A percentile compares a stretch with the other conserved stretches of the same genome.
Evolutionary conservation across 805 yeast genomes (phyloP).

Genomic region (Blastobotrys mokoenaii): DNA sequence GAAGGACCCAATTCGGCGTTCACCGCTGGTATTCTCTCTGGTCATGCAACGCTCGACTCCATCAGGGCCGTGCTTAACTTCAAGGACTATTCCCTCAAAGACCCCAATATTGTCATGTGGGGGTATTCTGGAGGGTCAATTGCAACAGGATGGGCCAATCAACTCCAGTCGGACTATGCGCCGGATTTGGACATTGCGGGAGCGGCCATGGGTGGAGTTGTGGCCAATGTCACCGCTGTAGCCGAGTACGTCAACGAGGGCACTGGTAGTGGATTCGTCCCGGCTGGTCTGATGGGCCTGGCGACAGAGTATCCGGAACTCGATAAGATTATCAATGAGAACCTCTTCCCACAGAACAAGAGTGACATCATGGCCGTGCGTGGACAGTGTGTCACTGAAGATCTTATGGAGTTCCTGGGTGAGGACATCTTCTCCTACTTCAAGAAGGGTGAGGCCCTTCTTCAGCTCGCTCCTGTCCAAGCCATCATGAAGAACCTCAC

Average conservation of each 20-base stretch:
- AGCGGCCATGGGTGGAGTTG: slow-evolving; percentile 20
- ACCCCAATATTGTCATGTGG: neutral
- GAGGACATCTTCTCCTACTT: slow-evolving; percentile 16
- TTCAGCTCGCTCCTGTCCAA: slow-evolving; percentile 8
- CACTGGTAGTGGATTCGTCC: slow-evolving; percentile 17
- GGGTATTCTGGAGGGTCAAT: slow-evolving; percentile 3
- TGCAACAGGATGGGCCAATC: slow-evolving; percentile 22
- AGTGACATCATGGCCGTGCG: slow-evolving; percentile 3
- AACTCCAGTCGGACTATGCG: slow-evolving; percentile 20
- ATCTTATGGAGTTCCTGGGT: slow-evolving; percentile 9
- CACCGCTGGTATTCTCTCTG: slow-evolving; percentile 21
- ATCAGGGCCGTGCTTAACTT: slow-evolving; percentile 18
- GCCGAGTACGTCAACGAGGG: slow-evolving; percentile 12
- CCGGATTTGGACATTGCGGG: slow-evolving; percentile 23
- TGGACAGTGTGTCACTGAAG: slow-evolving; percentile 12
- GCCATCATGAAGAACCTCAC: slow-evolving; percentile 14
- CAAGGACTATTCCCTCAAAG: neutral
- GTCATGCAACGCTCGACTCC: slow-evolving; percentile 23
- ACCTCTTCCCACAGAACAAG: slow-evolving; percentile 8
- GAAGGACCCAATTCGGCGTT: slow-evolving; percentile 25
- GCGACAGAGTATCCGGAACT: slow-evolving; percentile 18
- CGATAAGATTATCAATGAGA: slow-evolving; percentile 3
- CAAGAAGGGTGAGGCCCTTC: slow-evolving; percentile 14
- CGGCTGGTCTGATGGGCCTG: slow-evolving; percentile 21
- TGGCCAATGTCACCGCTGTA: slow-evolving; percentile 16